Conservation (phyloP, 192 early-diverging fungal genomes). For the Backusella luteola region DNA sequence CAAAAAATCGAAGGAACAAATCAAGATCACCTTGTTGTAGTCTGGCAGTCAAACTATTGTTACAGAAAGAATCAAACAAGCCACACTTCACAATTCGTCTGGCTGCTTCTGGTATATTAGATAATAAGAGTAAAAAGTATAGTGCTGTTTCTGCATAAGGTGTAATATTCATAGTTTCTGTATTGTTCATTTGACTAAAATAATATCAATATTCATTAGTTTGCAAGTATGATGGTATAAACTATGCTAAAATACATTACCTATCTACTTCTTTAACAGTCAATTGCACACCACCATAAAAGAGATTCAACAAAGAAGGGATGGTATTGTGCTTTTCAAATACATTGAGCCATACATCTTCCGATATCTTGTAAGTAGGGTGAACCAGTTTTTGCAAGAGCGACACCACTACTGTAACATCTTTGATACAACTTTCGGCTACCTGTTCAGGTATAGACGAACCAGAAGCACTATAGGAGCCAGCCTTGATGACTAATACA, state of each 20-base stretch:
- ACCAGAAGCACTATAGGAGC: not conserved
- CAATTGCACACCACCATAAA: slow-evolving; percentile 32
- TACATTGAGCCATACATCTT: slow-evolving; percentile 36
- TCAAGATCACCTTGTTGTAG: slow-evolving; percentile 38
- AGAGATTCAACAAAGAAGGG: slow-evolving; percentile 34
- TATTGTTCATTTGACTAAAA: not conserved
- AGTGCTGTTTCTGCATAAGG: slow-evolving; percentile 47
- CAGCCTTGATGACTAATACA: slow-evolving; percentile 17
- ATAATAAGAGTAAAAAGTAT: slow-evolving; percentile 40
- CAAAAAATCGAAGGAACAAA: slow-evolving; percentile 30
- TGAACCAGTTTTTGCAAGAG: slow-evolving; percentile 42
- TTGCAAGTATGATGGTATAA: not conserved
- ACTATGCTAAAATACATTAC: not conserved
- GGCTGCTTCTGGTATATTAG: slow-evolving; percentile 42
- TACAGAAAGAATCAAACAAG: slow-evolving; percentile 40
- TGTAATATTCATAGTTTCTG: slow-evolving; percentile 26
- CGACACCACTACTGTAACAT: slow-evolving; percentile 39
- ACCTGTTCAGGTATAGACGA: slow-evolving; percentile 16
- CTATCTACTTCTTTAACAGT: slow-evolving; percentile 35
- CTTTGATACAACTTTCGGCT: slow-evolving; percentile 37
- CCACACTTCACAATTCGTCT: slow-evolving; percentile 33
- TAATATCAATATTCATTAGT: not conserved
- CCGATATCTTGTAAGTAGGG: slow-evolving; percentile 34
- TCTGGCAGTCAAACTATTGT: slow-evolving; percentile 40
- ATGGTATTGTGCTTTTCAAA: slow-evolving; percentile 36